phyloP scores from a whole-genome alignment of 495 filamentous ascomycete genomes.

The Geopyxis carbonaria region DNA sequence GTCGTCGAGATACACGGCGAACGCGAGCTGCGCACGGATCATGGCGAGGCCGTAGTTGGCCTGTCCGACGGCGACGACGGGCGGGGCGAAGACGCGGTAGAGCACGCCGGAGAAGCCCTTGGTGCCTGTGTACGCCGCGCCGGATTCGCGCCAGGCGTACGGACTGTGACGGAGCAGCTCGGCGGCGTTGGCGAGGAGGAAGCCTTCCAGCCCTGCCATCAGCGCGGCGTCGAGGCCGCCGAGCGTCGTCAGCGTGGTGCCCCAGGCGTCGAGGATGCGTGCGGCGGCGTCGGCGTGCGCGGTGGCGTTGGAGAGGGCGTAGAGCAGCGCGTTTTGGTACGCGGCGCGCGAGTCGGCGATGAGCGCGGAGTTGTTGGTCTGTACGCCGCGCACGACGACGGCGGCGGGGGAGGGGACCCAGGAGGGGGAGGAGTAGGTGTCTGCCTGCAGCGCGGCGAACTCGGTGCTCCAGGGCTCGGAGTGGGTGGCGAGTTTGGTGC shows the following conservation, averaged over 20 bases:
- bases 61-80: conserved; percentile 26
- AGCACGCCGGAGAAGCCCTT: conserved; percentile 28
- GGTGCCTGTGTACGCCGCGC: conserved; percentile 25
- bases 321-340: too few species aligned
- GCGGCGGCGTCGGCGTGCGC: conserved; percentile 24
- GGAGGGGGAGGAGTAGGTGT: conserved; percentile 16
- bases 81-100: conserved; percentile 29
- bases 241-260: conserved; percentile 24
- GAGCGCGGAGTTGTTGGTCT: conserved; percentile 27
- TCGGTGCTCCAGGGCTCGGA: conserved; percentile 18
- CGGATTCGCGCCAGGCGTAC: conserved; percentile 27
- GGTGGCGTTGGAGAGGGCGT: conserved; percentile 27
- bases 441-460: background rate
- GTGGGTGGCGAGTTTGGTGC: conserved; percentile 10
- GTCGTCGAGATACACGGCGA: conserved; percentile 30
- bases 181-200: conserved; percentile 27
- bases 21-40: conserved; percentile 27
- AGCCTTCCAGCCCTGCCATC: conserved; percentile 25
- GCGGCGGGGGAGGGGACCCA: conserved; percentile 24
- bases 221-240: conserved; percentile 26
- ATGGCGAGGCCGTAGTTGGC: conserved; percentile 26
- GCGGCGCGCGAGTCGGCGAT: conserved; percentile 24
- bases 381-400: conserved; percentile 20
- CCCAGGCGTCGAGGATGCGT: conserved; percentile 28
- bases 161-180: conserved; percentile 31